Percentiles rank a stretch among this genome's conserved stretches.
Conservation (phyloP, 768 basidiomycete genomes). For the Omphalotus guepiniiformis region DNA sequence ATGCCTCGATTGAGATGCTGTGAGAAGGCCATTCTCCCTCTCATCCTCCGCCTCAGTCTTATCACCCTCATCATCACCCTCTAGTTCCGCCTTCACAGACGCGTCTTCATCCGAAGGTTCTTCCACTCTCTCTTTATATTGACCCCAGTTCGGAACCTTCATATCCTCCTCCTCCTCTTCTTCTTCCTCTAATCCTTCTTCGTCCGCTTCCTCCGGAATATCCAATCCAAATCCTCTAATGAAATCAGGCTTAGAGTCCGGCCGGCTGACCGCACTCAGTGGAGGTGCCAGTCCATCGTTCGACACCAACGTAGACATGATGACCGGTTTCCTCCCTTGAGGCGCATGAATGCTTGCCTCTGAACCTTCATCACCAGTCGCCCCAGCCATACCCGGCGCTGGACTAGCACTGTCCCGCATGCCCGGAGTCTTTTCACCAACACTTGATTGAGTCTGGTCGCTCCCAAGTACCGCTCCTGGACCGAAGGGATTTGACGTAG, state of each 20-base stretch:
- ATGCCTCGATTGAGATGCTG: conserved; percentile 44
- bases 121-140: conserved; percentile 16
- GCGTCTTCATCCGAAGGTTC: conserved; percentile 16
- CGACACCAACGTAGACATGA: conserved; percentile 27
- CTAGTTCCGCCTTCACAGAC: not conserved
- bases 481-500: conserved; percentile 64
- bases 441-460: conserved; percentile 31
- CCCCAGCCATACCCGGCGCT: not conserved
- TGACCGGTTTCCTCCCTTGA: conserved; percentile 49
- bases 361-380: conserved; percentile 16
- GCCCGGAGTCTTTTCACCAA: no score
- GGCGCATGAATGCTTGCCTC: conserved; percentile 42
- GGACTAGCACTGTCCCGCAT: conserved; percentile 1
- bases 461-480: conserved; percentile 51
- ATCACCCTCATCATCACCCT: conserved; percentile 21
- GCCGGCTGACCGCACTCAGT: conserved; percentile 37
- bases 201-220: conserved; percentile 59
- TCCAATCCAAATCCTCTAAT: conserved; percentile 77
- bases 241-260: conserved; percentile 67
- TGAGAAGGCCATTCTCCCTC: conserved; percentile 39
- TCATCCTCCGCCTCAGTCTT: conserved; percentile 30
- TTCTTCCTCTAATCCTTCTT: conserved; percentile 41
- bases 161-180: conserved; percentile 30
- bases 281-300: conserved; percentile 35
- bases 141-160: conserved; percentile 20